These are phyloP conservation scores for Staphylotrichum tortipilum DNA, from an alignment of 495 filamentous ascomycete species.

Conservation along the genomic window DNA sequence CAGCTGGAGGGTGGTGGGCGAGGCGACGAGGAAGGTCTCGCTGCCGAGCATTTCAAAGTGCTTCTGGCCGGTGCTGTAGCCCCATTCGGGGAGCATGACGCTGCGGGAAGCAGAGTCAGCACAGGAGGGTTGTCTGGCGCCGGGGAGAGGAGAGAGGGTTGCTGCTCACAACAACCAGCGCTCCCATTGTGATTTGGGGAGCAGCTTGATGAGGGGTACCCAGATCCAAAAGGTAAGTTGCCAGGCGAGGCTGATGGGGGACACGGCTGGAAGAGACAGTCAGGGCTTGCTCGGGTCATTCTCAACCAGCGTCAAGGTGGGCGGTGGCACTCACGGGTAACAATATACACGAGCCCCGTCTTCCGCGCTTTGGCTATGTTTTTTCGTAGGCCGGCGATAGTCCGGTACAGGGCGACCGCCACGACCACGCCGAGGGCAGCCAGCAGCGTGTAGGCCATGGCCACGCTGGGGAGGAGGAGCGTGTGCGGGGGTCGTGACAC, in stretches of 20 bases:
- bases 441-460: constrained; percentile 20
- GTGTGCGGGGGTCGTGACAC: too few species aligned
- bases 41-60: constrained; percentile 28
- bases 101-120: constrained; percentile 22
- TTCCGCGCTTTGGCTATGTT: constrained; percentile 40
- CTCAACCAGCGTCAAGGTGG: too few species aligned
- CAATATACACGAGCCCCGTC: constrained; percentile 35
- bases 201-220: constrained; percentile 39
- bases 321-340: constrained; percentile 45
- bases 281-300: too few species aligned
- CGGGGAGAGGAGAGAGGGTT: not conserved
- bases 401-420: constrained; percentile 11
- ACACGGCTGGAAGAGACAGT: too few species aligned
- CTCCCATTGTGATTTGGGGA: constrained; percentile 40
- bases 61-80: constrained; percentile 25
- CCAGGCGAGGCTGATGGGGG: constrained; percentile 40
- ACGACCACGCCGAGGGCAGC: constrained; percentile 9
- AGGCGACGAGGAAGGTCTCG: constrained; percentile 46
- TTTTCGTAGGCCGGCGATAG: constrained; percentile 22
- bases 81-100: constrained; percentile 30
- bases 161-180: constrained; percentile 41
- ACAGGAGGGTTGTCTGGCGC: not conserved
- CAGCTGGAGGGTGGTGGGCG: constrained; percentile 37
- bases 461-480: too few species aligned
- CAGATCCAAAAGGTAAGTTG: constrained; percentile 39